These are phyloP conservation scores for Hanseniaspora occidentalis DNA, from an alignment of 805 yeast genomes.

Conservation along the genomic window DNA sequence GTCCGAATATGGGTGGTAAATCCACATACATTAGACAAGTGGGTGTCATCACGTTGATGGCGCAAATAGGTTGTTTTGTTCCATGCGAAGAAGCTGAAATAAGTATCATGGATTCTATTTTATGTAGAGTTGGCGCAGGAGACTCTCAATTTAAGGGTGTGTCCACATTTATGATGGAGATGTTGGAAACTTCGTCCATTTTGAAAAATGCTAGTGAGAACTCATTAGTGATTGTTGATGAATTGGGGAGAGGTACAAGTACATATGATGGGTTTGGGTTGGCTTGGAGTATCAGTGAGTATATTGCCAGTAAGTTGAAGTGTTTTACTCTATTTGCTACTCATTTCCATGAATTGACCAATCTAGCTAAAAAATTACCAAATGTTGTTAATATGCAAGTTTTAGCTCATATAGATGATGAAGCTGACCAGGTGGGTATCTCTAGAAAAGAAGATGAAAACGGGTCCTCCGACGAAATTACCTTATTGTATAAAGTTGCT, in stretches of 20 bases:
- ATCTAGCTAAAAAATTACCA: conserved; percentile 47
- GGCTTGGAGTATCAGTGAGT: conserved; percentile 93
- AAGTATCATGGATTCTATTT: conserved; percentile 76
- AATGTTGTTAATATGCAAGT: conserved; percentile 81
- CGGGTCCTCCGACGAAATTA: conserved; percentile 45
- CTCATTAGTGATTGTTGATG: conserved; percentile 86
- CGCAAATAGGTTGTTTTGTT: conserved; percentile 80
- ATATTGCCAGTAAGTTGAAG: conserved; percentile 53
- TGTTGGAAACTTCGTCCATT: conserved; percentile 92
- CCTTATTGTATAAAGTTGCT: conserved; percentile 85
- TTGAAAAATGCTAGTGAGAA: conserved; percentile 73
- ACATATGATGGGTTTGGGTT: conserved; percentile 97
- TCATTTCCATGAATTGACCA: conserved; percentile 92
- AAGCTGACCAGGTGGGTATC: conserved; percentile 15
- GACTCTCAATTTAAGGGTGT: conserved; percentile 96
- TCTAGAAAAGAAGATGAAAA: conserved; percentile 20
- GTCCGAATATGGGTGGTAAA: conserved; percentile 97
- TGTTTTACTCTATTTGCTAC: conserved; percentile 91
- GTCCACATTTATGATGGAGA: conserved; percentile 95
- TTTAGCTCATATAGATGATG: conserved; percentile 71
- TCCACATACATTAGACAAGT: conserved; percentile 85
- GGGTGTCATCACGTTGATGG: conserved; percentile 78
- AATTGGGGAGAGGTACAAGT: conserved; percentile 68
- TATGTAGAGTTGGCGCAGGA: conserved; percentile 98
- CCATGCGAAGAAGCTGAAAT: conserved; percentile 74